phyloP scores from a whole-genome alignment of 2,329 filamentous ascomycete species.

The Myriosclerotinia duriaeana region DNA sequence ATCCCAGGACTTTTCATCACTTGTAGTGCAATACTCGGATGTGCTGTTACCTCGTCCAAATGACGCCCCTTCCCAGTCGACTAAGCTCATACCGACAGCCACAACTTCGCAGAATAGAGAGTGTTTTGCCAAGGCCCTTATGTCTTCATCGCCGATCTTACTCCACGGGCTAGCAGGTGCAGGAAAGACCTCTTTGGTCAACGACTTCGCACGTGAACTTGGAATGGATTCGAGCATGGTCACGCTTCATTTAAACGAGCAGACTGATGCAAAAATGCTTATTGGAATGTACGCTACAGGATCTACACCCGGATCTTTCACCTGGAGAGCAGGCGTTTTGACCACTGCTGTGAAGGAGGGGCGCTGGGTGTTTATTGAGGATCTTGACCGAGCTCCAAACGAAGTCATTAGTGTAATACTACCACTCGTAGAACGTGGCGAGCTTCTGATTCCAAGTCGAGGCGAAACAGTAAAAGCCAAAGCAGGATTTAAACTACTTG shows the following conservation, averaged over 20 bases:
- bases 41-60: conserved; percentile 66
- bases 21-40: conserved; percentile 64
- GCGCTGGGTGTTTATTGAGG: conserved; percentile 95
- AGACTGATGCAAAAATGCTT: conserved; percentile 95
- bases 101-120: conserved; percentile 74
- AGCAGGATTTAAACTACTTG: conserved; percentile 84
- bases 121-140: conserved; percentile 65
- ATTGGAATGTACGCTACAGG: conserved; percentile 93
- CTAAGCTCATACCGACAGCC: conserved; percentile 64
- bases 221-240: conserved; percentile 81
- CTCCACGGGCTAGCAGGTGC: conserved; percentile 80
- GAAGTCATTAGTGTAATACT: conserved; percentile 92
- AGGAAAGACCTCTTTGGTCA: conserved; percentile 85
- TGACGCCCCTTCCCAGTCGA: conserved; percentile 48
- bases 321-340: conserved; percentile 87
- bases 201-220: conserved; percentile 76
- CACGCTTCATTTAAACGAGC: conserved; percentile 93
- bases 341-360: conserved; percentile 93
- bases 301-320: conserved; percentile 81
- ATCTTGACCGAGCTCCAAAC: conserved; percentile 89
- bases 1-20: conserved; percentile 51
- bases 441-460: conserved; percentile 84
- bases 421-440: conserved; percentile 87
- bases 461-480: conserved; percentile 82
- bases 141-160: conserved; percentile 68